These are phyloP conservation scores for Priceomyces melissophilus DNA, from an alignment of 805 yeast species.

Conservation along the genomic window DNA sequence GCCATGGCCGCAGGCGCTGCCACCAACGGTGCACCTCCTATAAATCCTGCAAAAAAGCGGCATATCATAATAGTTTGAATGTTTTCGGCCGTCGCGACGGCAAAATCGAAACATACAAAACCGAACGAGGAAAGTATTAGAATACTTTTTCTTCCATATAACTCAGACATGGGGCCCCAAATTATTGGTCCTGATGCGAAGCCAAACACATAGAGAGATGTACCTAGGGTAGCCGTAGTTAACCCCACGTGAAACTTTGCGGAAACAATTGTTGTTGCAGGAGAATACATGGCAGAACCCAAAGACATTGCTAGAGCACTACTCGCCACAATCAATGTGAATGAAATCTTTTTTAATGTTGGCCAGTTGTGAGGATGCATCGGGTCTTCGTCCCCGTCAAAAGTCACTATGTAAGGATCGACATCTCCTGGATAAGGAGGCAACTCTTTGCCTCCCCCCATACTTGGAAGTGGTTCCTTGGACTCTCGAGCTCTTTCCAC, in stretches of 20 bases:
- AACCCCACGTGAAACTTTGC: slow-evolving; percentile 52
- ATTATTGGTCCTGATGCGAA: slow-evolving; percentile 84
- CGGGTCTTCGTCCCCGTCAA: slow-evolving; percentile 16
- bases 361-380: slow-evolving; percentile 35
- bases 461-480: slow-evolving; percentile 17
- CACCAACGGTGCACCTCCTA: slow-evolving; percentile 79
- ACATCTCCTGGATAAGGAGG: slow-evolving; percentile 4
- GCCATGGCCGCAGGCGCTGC: slow-evolving; percentile 80
- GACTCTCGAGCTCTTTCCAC: slow-evolving; percentile 18
- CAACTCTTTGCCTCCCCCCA: slow-evolving; percentile 14
- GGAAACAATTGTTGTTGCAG: slow-evolving; percentile 48
- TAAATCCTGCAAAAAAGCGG: slow-evolving; percentile 71
- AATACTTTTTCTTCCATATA: slow-evolving; percentile 67
- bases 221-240: slow-evolving; percentile 64
- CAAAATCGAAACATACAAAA: slow-evolving; percentile 44
- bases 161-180: slow-evolving; percentile 84
- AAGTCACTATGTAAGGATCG: slow-evolving; percentile 10
- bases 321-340: slow-evolving; percentile 44
- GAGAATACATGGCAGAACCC: slow-evolving; percentile 73
- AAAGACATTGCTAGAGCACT: slow-evolving; percentile 7
- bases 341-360: slow-evolving; percentile 18
- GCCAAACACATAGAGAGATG: slow-evolving; percentile 77
- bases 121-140: slow-evolving; percentile 44
- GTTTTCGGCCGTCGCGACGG: slow-evolving; percentile 69
- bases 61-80: slow-evolving; percentile 69